Percentiles rank a stretch among this genome's conserved stretches.
Conservation (phyloP, 2,329 filamentous ascomycete genomes). For the Cladosporium cucumerinum region DNA sequence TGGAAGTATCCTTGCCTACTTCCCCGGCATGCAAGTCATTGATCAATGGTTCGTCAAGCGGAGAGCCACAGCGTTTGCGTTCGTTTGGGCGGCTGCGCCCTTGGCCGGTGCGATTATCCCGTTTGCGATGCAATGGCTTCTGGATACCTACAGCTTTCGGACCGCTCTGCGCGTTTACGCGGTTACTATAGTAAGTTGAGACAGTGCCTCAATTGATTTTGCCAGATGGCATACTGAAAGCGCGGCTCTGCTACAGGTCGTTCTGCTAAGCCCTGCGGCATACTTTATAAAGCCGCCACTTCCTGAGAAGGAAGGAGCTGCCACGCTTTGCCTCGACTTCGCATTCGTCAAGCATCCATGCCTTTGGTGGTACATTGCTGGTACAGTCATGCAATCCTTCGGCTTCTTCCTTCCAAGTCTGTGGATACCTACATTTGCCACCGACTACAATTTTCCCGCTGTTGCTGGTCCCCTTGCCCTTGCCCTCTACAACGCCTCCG, state of each 20-base stretch:
- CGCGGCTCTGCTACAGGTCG: not conserved
- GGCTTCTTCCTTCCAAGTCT: constrained; percentile 45
- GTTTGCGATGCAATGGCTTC: constrained; percentile 41
- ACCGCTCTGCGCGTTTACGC: constrained; percentile 46
- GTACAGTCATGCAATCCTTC: constrained; percentile 42
- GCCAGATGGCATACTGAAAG: not conserved
- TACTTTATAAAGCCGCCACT: not conserved
- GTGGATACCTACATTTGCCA: constrained; percentile 44
- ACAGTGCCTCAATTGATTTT: not conserved
- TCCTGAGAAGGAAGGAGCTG: not conserved
- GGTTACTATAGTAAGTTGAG: constrained; percentile 19
- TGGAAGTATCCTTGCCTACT: constrained; percentile 50
- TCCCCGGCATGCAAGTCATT: constrained; percentile 46
- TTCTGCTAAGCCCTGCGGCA: not conserved
- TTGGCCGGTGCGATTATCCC: constrained; percentile 46
- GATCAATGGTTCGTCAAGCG: constrained; percentile 48
- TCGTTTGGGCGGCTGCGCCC: constrained; percentile 44
- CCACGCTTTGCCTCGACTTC: not conserved
- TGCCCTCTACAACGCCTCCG: constrained; percentile 39
- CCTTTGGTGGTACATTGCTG: constrained; percentile 44
- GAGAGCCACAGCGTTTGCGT: constrained; percentile 42
- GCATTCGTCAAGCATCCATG: constrained; percentile 33
- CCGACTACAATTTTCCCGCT: constrained; percentile 35
- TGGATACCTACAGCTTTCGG: constrained; percentile 42
- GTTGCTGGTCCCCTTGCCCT: constrained; percentile 38